A percentile compares a stretch with the other conserved stretches of the same genome.
Evolutionary conservation across 1,139 yeast genomes (phyloP).

Genomic region (Protomyces arabidopsidicola): DNA sequence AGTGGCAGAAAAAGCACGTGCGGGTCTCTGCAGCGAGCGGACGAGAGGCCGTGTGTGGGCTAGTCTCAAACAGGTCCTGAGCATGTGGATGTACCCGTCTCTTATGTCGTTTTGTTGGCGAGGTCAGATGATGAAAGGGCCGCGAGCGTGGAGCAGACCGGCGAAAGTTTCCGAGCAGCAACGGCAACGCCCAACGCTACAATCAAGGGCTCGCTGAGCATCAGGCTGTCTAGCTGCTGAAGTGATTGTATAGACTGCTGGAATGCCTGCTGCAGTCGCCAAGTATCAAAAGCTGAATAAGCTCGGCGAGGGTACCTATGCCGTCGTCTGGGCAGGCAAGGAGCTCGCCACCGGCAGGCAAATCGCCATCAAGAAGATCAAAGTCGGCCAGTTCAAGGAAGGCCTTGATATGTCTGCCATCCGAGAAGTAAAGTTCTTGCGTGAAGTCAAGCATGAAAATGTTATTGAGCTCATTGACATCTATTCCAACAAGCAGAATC

Average conservation of each 20-base stretch:
- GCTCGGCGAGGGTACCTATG: conserved; percentile 99
- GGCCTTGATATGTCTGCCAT: conserved; percentile 98
- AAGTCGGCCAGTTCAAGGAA: conserved; percentile 88
- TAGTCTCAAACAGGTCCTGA: background rate
- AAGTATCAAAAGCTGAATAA: conserved; percentile 52
- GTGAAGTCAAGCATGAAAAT: conserved; percentile 89
- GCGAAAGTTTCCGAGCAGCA: background rate
- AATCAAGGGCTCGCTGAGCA: too few species aligned
- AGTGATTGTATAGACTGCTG: too few species aligned
- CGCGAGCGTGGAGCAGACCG: background rate
- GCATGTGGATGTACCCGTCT: background rate
- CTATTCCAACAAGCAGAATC: conserved; percentile 45
- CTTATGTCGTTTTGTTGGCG: background rate
- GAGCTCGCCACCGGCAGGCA: conserved; percentile 48
- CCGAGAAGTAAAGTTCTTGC: conserved; percentile 91
- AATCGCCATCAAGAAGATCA: conserved; percentile 92
- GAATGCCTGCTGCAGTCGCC: background rate
- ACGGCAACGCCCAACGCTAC: background rate
- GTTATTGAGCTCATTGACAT: conserved; percentile 66
- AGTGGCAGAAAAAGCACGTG: background rate
- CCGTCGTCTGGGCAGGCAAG: conserved; percentile 70
- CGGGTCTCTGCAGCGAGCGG: too few species aligned
- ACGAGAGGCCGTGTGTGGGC: background rate
- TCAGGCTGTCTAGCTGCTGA: too few species aligned
- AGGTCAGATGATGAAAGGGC: background rate